Evolutionary conservation across 164 flowering plant species (phyloP), one percentile per base, ranked within the genome.

Genomic region (Vitis rotundifolia): DNA sequence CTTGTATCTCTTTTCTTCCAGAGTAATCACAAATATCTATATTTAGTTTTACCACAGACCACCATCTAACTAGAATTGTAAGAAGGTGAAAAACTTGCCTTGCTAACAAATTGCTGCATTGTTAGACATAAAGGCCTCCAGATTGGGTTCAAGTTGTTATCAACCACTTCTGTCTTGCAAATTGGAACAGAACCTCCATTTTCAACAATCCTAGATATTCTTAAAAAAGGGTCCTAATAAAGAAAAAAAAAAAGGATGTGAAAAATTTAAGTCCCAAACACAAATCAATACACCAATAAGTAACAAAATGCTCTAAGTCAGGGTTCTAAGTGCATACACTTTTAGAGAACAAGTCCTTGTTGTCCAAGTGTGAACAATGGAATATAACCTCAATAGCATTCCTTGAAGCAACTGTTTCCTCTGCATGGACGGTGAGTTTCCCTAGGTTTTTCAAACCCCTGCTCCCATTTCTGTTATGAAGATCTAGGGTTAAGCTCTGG

Each of bases 151-250:
- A 89, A 77, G 71, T 88, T 85, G 80, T 91, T 83, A 50, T 84
- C 79, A 18, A 87, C 78, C 54, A 89, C 98, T 78, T 93, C 99
- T 8, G 99, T 95, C 81, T 89, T 93, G 84, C 86, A 90, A 63
- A 93, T 84, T 14, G 99, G 99, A 71, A 93, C 62, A 61, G 73
- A 61, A 72, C 77, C 83, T 61, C 97, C 97, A 75, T 63, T 73
- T 81, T 93, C 98, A 73, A 77, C 83, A 67, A 83, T 71, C 82
- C 85, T 89, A 11, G 97, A 95, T 70, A 95, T 89, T 79, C 83
- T 83, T 70, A 95, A 75, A 78, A 95, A 95, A 58, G 98, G 94
- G 74, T 93, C 97, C 99, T 95, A 70, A 14, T 67, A 37, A 22
- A 67, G 59, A n/a, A n/a, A 49, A 53, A 59, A 50, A 49, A 60